Conservation (phyloP, 345 rosid genomes). For the Camelina laxa region DNA sequence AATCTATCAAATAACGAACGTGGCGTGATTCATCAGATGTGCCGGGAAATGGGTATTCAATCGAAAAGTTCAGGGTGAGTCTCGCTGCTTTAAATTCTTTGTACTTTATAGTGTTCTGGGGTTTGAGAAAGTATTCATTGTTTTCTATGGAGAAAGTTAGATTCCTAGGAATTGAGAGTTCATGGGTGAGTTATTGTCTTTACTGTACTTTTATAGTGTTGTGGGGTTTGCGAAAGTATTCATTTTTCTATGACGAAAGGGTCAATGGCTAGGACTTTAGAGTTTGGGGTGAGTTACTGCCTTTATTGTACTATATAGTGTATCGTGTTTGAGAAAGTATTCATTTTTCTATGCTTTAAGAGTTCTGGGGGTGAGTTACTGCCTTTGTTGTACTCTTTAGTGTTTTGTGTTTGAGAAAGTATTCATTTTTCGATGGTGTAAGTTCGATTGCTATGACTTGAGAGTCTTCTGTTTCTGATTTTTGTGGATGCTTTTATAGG, state of each 20-base stretch:
- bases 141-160: not conserved
- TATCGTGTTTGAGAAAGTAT: too few species aligned
- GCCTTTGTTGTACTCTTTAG: not conserved
- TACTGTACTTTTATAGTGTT: too few species aligned
- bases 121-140: conserved; percentile 13
- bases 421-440: not conserved
- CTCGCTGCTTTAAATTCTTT: not conserved
- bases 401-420: conserved; percentile 23
- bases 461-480: too few species aligned
- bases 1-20: conserved; percentile 69
- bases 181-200: too few species aligned
- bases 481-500: too few species aligned
- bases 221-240: too few species aligned
- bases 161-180: not conserved
- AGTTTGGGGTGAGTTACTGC: too few species aligned
- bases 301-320: too few species aligned
- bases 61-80: conserved; percentile 93
- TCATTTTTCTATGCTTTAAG: too few species aligned
- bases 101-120: not conserved
- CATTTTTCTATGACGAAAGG: too few species aligned
- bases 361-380: not conserved
- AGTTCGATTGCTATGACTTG: not conserved
- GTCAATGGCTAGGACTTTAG: too few species aligned
- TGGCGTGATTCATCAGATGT: conserved; percentile 70
- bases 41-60: conserved; percentile 78